Evolutionary conservation across 2,329 filamentous ascomycete species (phyloP), one percentile per base, ranked within the genome.

Genomic region (Verticillium zaregamsianum): DNA sequence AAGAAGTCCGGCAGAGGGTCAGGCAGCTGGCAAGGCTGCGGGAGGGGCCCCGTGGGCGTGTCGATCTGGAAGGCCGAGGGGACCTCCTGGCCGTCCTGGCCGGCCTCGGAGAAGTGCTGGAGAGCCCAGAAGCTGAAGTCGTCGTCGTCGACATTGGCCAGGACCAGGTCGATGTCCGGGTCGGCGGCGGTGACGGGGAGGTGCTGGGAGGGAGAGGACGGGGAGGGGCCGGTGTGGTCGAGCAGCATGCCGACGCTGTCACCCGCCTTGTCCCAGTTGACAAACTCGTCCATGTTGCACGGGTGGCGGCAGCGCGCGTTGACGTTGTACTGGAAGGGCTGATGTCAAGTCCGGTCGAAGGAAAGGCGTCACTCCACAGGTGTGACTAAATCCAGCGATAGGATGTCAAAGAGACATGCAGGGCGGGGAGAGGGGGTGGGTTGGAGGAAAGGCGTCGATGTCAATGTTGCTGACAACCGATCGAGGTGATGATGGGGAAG

Each of bases 111-210:
- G 23, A 82, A 88, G 68, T 87, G 84, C 66, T 87, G 79, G 5
- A 88, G 75, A 62, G 84, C 84, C 73, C 80, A 82, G 68, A 85
- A 86, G 54, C 83, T 82, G 68, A 85, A 84, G 70, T 86, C 83
- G 64, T 87, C 84, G 45, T 82, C 82, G n/a, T 81, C 79, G 57
- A 82, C 77, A 65, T 86, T 82, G 40, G 78, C 83, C 61, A 87
- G 76, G 37, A 82, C 80, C 17, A 87, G 76, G 62, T 83, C 82
- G 66, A 86, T 78, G 70, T 82, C 70, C n/a, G 70, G 64, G 60
- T 76, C 72, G 12, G 40, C 40, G n/a, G 3, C n/a, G 56, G 70
- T 63, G 57, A 68, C 70, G 64, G 74, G 72, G 66, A 78, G 74
- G 64, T 76, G 72, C 45, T 74, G 70, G 15, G 57, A 70, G 66